Evolutionary conservation across 73 alveolate species (phyloP), one percentile per base, ranked within the genome.

Genomic region (Uronychia setigera): DNA sequence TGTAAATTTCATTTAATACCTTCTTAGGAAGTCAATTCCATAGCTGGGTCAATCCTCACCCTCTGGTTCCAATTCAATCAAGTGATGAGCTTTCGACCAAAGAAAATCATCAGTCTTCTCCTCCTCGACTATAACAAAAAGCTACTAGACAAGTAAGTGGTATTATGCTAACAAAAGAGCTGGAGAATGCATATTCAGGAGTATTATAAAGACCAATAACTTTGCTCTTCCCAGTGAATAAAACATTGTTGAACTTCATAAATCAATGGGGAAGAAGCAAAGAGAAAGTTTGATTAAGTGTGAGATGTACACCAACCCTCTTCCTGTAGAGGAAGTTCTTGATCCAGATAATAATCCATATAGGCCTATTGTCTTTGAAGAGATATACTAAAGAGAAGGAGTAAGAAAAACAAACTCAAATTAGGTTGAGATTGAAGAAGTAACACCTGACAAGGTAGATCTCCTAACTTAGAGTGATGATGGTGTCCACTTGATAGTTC

Each of bases 401-500:
- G 74, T 76, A 80, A 60, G 82, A 57, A 85, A 90, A 34, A 32
- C 32, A 27, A 46, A 25, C n/a, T 13, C 60, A 26, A 9, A 77
- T 9, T 13, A 5, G 14, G 79, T 25, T 14, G 9, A 58, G 27
- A 26, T 34, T 76, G 78, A 80, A 29, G 85, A n/a, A 57, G 32
- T 34, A 13, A 29, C 35, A 29, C 74, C 77, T 33, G n/a, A 59
- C n/a, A 26, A 46, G 67, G n/a, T 46, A 46, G 67, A 46, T 11
- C 19, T 26, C 1, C 80, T 46, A 33, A 33, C 19, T 0, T 32
- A 77, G 25, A n/a, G n/a, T n/a, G 28, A 59, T 0, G 74, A 26
- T 29, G 96, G 93, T 1, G 88, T 93, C 79, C 99, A 97, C 92
- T 86, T 97, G 59, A 91, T 97, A 46, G 97, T 97, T 31, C 85